Base-by-base conservation (phyloP, 2,329 filamentous ascomycete genomes). In the Fusarium tricinctum region DNA sequence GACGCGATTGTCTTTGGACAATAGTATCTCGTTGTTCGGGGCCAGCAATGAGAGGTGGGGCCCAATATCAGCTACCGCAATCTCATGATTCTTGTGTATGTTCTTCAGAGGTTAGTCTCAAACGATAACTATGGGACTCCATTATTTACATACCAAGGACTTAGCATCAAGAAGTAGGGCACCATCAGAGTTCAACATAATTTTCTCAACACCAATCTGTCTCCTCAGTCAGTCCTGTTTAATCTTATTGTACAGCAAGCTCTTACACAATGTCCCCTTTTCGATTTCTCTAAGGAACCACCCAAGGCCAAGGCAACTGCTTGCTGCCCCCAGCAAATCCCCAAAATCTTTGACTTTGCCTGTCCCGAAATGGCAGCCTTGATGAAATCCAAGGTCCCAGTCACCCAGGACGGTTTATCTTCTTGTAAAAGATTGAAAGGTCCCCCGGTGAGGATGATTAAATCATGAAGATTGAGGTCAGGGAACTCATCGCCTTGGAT, bases 321-420 rank as follows among this genome's bases (percentile, higher is more conserved):
- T 19, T 57, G 53, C 22, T 57, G 53, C 6, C 53, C 53, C 53
- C 53, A 57, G 22, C 53, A 57, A 8, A 57, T 51, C 0, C 53
- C 53, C 3, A 57, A 3, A 4, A 57, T 22, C 2, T 57, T 57
- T 0, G 38, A 46, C 14, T 35, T 57, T 20, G 38, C 19, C 15
- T 7, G 22, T 1, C 8, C 3, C 3, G 30, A 5, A 3, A 38
- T 42, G 15, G 7, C 45, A 6, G 1, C 0, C 2, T 15, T 43
- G 6, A 57, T 15, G 8, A 22, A 57, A 4, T 30, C n/a, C 10
- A 57, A 28, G 8, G 53, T 57, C 0, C 32, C 38, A 2, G 2
- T 10, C 7, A 57, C 53, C 53, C 53, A 57, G 4, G 13, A 5
- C 0, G 53, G 53, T 13, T 14, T 30, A 1, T 57, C 28, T 1